These are phyloP conservation scores for Teratosphaeria gauchensis DNA, from an alignment of 2,329 filamentous ascomycete genomes.

Conservation along the genomic window DNA sequence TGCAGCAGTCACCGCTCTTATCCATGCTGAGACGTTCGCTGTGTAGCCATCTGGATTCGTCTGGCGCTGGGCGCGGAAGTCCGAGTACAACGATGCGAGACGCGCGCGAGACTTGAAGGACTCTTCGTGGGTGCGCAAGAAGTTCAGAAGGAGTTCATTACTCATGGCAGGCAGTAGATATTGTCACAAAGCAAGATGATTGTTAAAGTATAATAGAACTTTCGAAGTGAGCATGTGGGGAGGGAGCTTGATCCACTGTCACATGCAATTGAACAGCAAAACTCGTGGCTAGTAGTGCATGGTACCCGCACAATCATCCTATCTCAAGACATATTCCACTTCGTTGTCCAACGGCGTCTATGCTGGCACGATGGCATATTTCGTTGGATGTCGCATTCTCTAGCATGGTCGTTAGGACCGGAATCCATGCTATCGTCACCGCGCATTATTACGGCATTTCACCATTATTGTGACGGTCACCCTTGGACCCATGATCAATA, in stretches of 20 bases:
- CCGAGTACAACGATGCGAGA: slow-evolving; percentile 77
- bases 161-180: background rate
- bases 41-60: slow-evolving; percentile 78
- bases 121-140: slow-evolving; percentile 41
- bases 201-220: background rate
- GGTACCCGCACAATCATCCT: no score
- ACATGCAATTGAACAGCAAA: background rate
- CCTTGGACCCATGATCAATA: background rate
- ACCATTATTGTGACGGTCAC: no score
- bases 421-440: no score
- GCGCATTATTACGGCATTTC: no score
- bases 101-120: slow-evolving; percentile 53
- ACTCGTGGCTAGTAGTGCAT: no score
- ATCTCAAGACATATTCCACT: no score
- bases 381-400: no score
- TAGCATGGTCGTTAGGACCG: no score
- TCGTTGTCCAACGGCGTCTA: no score
- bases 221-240: background rate
- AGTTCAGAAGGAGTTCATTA: slow-evolving; percentile 50
- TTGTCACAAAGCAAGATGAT: background rate
- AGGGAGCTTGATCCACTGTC: background rate
- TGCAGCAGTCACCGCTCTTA: slow-evolving; percentile 60
- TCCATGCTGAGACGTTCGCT: slow-evolving; percentile 74
- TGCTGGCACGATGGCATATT: no score
- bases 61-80: slow-evolving; percentile 64